These are phyloP conservation scores for Boletus subparvulus DNA, from an alignment of 768 basidiomycete species.

Conservation along the genomic window DNA sequence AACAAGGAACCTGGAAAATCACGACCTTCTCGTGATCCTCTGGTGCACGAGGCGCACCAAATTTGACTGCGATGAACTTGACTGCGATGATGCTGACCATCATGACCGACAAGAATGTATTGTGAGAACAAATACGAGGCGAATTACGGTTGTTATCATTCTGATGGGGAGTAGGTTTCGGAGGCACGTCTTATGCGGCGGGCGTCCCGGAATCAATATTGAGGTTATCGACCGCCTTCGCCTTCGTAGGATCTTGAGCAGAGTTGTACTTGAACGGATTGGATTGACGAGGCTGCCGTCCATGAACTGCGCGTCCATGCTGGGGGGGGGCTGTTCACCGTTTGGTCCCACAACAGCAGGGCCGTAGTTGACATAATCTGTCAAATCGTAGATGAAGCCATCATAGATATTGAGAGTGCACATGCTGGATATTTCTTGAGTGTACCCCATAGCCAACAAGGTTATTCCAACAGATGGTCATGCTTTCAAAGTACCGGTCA, in stretches of 20 bases:
- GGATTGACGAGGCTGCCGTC: constrained; percentile 53
- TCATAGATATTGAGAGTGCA: constrained; percentile 83
- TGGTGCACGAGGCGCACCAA: constrained; percentile 74
- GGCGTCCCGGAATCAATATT: constrained; percentile 61
- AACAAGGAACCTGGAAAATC: constrained; percentile 97
- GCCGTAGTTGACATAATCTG: constrained; percentile 70
- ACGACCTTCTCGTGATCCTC: constrained; percentile 97
- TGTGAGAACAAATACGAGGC: constrained; percentile 85
- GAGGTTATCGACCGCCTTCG: constrained; percentile 49
- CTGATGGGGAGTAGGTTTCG: constrained; percentile 93
- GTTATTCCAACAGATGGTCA: constrained; percentile 85
- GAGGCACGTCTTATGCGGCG: constrained; percentile 75
- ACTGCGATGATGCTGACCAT: constrained; percentile 96
- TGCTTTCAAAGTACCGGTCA: constrained; percentile 96
- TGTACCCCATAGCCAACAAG: constrained; percentile 87
- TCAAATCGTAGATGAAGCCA: constrained; percentile 82
- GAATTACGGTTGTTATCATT: constrained; percentile 91
- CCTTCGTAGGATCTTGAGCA: constrained; percentile 80
- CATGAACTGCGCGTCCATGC: constrained; percentile 66
- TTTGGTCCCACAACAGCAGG: constrained; percentile 53
- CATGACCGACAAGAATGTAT: constrained; percentile 88
- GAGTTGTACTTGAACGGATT: constrained; percentile 69
- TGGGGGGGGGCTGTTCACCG: constrained; percentile 44
- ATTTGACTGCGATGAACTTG: constrained; percentile 92
- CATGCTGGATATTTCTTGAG: constrained; percentile 67